Conservation (phyloP, 2,329 filamentous ascomycete species). For the Colletotrichum tamarilloi region DNA sequence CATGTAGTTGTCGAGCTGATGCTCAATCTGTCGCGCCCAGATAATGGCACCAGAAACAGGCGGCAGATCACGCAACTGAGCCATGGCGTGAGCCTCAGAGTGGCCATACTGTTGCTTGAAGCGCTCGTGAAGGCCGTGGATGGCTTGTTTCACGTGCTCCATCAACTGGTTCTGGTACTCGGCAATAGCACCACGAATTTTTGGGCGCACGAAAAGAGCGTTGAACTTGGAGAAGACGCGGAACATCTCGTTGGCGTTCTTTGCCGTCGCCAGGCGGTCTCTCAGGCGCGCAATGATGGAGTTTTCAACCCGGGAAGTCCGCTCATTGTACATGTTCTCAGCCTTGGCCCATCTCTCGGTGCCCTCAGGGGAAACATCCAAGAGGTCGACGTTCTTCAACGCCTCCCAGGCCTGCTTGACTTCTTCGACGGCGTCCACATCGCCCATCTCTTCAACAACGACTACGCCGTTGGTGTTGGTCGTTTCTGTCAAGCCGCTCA, state of each 20-base stretch:
- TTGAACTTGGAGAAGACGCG: conserved; percentile 99
- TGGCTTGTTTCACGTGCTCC: conserved; percentile 97
- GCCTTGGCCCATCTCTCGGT: conserved; percentile 93
- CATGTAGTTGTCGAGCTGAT: conserved; percentile 96
- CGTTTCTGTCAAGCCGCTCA: conserved; percentile 63
- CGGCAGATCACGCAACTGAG: conserved; percentile 92
- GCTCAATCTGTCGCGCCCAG: conserved; percentile 96
- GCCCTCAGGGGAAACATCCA: conserved; percentile 91
- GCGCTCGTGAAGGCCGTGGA: conserved; percentile 90
- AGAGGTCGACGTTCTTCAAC: conserved; percentile 91
- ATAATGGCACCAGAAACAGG: conserved; percentile 98
- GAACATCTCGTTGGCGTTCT: conserved; percentile 99
- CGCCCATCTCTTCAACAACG: conserved; percentile 92
- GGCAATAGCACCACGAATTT: conserved; percentile 96
- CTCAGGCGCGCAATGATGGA: conserved; percentile 96
- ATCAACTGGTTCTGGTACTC: conserved; percentile 99
- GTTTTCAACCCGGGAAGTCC: conserved; percentile 96
- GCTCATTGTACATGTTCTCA: conserved; percentile 96
- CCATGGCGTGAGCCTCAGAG: conserved; percentile 98
- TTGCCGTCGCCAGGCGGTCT: conserved; percentile 93
- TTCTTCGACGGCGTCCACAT: conserved; percentile 96
- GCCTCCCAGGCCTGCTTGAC: conserved; percentile 95
- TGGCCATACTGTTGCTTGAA: conserved; percentile 99
- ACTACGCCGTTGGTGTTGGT: conserved; percentile 69
- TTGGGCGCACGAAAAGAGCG: conserved; percentile 96